These are phyloP conservation scores for Penicillium tannophilum DNA, from an alignment of 495 filamentous ascomycete genomes.

Conservation along the genomic window DNA sequence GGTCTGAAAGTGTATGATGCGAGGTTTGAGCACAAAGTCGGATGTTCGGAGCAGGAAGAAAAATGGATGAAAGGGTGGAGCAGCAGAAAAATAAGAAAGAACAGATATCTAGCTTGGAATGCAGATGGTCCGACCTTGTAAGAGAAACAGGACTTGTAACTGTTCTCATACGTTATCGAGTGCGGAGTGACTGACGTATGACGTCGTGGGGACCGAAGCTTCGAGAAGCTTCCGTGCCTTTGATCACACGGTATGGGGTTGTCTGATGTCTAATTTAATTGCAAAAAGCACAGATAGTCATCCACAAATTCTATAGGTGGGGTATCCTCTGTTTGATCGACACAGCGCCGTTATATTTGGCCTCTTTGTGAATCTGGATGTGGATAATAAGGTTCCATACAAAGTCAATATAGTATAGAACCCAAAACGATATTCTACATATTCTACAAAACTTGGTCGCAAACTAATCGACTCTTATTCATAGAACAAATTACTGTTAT, in stretches of 20 bases:
- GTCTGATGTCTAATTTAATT: too few relatives aligned
- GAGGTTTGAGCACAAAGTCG: neutral
- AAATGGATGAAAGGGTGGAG: neutral
- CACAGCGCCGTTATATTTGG: too few relatives aligned
- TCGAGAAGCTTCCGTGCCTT: slow-evolving; percentile 38
- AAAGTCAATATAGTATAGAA: too few relatives aligned
- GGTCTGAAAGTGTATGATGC: slow-evolving; percentile 5
- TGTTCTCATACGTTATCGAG: neutral
- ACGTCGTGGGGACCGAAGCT: slow-evolving; percentile 36
- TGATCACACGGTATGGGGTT: neutral
- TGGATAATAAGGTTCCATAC: too few relatives aligned
- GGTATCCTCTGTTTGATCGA: too few relatives aligned
- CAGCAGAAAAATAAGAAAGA: slow-evolving; percentile 13
- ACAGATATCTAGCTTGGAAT: slow-evolving; percentile 9
- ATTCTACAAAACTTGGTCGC: too few relatives aligned
- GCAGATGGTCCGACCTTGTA: neutral
- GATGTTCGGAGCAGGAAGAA: neutral
- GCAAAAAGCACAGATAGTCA: too few relatives aligned
- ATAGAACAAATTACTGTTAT: too few relatives aligned
- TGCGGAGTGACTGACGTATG: slow-evolving; percentile 36
- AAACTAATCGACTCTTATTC: too few relatives aligned
- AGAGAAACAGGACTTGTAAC: slow-evolving; percentile 9
- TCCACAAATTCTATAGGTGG: too few relatives aligned
- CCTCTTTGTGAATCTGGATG: too few relatives aligned
- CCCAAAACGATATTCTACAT: too few relatives aligned